phyloP scores from a whole-genome alignment of 306 rosid genomes.

The Spatholobus suberectus region DNA sequence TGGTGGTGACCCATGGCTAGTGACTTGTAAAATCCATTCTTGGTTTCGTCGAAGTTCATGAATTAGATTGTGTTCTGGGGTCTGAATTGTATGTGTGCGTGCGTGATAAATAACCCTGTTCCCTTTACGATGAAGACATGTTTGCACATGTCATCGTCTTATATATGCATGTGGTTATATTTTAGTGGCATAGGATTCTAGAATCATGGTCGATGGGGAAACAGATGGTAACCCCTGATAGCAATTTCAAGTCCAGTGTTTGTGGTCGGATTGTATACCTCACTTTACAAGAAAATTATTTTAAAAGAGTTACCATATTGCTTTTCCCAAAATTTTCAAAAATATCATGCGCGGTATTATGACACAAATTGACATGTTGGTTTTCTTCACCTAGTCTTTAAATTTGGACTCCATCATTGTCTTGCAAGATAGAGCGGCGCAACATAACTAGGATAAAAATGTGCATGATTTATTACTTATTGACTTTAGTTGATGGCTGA shows the following conservation, averaged over 20 bases:
- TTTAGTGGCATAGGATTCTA: slow-evolving; percentile 32
- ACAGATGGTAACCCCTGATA: background rate
- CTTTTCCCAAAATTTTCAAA: slow-evolving; percentile 15
- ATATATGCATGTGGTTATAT: slow-evolving; percentile 31
- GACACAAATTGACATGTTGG: background rate
- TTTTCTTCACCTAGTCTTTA: slow-evolving; percentile 15
- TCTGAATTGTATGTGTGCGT: background rate
- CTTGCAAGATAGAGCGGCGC: background rate
- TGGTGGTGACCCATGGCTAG: background rate
- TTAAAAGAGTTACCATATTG: background rate
- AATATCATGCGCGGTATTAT: slow-evolving; percentile 14
- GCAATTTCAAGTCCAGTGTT: slow-evolving; percentile 29
- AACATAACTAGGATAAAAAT: too few relatives aligned
- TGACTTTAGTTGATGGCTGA: too few relatives aligned
- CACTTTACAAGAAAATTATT: background rate
- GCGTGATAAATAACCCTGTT: background rate
- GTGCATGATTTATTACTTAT: background rate
- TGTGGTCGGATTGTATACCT: background rate
- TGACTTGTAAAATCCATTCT: background rate
- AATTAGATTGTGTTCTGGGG: slow-evolving; percentile 25
- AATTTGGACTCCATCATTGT: slow-evolving; percentile 22
- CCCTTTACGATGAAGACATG: slow-evolving; percentile 18
- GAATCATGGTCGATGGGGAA: slow-evolving; percentile 13
- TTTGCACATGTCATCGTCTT: slow-evolving; percentile 2
- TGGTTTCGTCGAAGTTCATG: slow-evolving; percentile 35